Percentiles rank a stretch among this genome's conserved stretches.
phyloP scores from a whole-genome alignment of 1,139 yeast genomes.

The Kluyveromyces sp. region DNA sequence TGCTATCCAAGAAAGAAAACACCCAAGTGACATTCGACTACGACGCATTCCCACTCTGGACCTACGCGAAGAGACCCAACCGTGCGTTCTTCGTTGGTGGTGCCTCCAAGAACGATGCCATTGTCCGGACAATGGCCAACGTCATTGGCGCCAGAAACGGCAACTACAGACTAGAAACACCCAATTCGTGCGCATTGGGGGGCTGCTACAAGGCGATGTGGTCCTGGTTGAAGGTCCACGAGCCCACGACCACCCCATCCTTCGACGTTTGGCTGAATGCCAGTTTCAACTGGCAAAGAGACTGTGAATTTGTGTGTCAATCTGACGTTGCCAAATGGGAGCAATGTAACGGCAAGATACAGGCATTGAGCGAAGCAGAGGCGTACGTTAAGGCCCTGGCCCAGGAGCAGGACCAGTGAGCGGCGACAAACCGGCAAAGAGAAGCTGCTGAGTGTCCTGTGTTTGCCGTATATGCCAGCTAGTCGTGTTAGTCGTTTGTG shows the following conservation, averaged over 20 bases:
- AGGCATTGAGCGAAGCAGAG: constrained; percentile 30
- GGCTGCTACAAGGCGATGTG: constrained; percentile 86
- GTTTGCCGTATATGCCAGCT: no score
- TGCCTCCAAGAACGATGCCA: constrained; percentile 63
- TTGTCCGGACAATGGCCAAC: constrained; percentile 60
- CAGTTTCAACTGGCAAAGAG: constrained; percentile 40
- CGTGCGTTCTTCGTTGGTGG: constrained; percentile 84
- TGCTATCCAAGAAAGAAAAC: constrained; percentile 4
- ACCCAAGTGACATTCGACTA: constrained; percentile 26
- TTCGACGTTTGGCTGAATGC: constrained; percentile 37
- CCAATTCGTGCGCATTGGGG: constrained; percentile 93
- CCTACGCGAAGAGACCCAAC: constrained; percentile 44
- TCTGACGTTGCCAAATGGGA: constrained; percentile 28
- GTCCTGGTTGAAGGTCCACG: constrained; percentile 34
- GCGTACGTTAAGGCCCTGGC: no score
- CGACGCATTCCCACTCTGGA: constrained; percentile 21
- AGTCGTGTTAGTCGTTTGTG: no score
- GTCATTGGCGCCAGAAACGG: constrained; percentile 60
- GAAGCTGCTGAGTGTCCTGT: no score
- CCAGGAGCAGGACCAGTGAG: background rate
- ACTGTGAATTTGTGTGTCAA: constrained; percentile 35
- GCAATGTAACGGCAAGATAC: constrained; percentile 26
- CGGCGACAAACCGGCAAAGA: background rate
- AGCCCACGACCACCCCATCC: constrained; percentile 12
- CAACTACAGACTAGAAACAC: constrained; percentile 63